Evolutionary conservation across 108 stramenopile species (phyloP), one percentile per base, ranked within the genome.

Genomic region (Skeletonema costatum): DNA sequence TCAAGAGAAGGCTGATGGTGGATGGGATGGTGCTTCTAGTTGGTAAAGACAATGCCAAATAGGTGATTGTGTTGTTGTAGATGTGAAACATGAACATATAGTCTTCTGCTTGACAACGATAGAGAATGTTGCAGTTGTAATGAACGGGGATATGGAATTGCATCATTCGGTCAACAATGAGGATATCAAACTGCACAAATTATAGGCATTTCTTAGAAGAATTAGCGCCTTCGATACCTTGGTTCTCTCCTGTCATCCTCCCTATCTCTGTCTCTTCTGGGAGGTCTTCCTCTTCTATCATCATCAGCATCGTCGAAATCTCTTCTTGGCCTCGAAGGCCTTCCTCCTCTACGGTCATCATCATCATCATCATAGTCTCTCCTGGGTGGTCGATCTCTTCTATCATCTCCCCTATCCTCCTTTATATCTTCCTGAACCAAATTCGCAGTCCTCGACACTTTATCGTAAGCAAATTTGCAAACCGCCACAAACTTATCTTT

Each of bases 401-500:
- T 46, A 4, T n/a, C 16, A 29, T 25, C 53, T 29, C 53, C 7
- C n/a, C 25, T 56, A 4, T 56, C 53, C 0, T 56, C 53, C 53
- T 56, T 6, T 10, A 56, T 56, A 10, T 56, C 53, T 10, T 56
- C 48, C 12, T 50, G 48, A 14, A 50, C 48, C 5, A 50, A 17
- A 50, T 50, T 25, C 1, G 53, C 53, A 29, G 53, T 56, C 21
- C 53, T 56, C 25, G 79, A 77, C 14, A 82, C 84, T 78, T 81
- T 82, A 35, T 88, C 87, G 62, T 89, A 92, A 1, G 59, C 78
- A 75, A 74, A 84, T 39, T 68, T 85, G 50, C 79, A 82, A 13
- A 81, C 48, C 12, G 75, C 64, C 61, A 87, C 83, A 74, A 95
- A 84, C 51, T 86, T 82, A 74, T 93, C 89, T 60, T 87, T 87